phyloP scores from a whole-genome alignment of 768 basidiomycete species.

The Phaeotremella skinneri region DNA sequence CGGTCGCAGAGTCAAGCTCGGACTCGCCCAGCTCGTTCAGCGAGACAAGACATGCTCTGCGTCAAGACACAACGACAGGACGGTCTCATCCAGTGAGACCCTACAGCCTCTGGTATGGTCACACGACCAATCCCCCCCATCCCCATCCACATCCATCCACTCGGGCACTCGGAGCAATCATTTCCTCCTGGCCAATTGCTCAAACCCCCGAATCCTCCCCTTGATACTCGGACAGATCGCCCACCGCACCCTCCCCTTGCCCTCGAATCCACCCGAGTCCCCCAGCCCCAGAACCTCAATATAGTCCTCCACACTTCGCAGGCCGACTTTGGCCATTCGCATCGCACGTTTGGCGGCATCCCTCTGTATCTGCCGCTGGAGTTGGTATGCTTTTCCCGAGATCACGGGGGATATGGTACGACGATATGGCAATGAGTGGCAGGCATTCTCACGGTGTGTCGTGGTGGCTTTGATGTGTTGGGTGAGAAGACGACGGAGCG shows the following conservation, averaged over 20 bases:
- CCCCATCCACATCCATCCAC: too few species aligned
- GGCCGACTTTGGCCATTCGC: background rate
- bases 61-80: too few species aligned
- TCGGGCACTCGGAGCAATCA: background rate
- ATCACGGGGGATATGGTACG: constrained; percentile 1
- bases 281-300: background rate
- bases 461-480: background rate
- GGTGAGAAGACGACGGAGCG: constrained; percentile 3
- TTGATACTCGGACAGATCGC: constrained; percentile 17
- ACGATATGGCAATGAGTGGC: background rate
- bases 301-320: background rate
- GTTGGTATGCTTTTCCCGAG: background rate
- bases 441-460: background rate
- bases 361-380: background rate
- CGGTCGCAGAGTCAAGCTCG: too few species aligned
- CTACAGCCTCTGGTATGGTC: too few species aligned
- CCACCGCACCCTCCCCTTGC: constrained; percentile 6
- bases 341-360: constrained; percentile 10
- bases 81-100: too few species aligned
- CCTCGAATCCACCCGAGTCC: background rate
- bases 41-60: too few species aligned
- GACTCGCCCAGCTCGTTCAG: too few species aligned
- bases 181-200: background rate
- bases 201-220: constrained; percentile 6
- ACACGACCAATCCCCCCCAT: too few species aligned